Percentiles rank a stretch among this genome's conserved stretches.
These are phyloP conservation scores for Lepidium africanum DNA, from an alignment of 345 rosid species.

Conservation along the genomic window DNA sequence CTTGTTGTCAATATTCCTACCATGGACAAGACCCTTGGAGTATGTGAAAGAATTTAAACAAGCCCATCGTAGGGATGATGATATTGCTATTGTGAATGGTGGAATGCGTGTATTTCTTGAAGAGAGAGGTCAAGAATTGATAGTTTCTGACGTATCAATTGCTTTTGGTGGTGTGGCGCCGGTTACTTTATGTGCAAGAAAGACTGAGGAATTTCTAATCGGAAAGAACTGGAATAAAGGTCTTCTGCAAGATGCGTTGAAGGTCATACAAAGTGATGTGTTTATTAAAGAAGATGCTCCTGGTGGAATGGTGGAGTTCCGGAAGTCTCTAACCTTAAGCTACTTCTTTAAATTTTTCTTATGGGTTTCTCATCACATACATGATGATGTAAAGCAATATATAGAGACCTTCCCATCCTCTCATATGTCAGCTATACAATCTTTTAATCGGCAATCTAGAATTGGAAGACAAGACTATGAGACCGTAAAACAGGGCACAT, in stretches of 20 bases:
- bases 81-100: conserved; percentile 90
- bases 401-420: conserved; percentile 40
- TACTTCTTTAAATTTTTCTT: conserved; percentile 91
- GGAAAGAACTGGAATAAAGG: conserved; percentile 63
- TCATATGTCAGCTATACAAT: conserved; percentile 58
- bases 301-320: conserved; percentile 92
- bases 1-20: conserved; percentile 65
- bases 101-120: conserved; percentile 75
- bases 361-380: conserved; percentile 59
- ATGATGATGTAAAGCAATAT: conserved; percentile 26
- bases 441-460: conserved; percentile 40
- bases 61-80: conserved; percentile 89
- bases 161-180: conserved; percentile 92
- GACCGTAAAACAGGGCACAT: conserved; percentile 56
- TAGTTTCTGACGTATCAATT: conserved; percentile 56
- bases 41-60: conserved; percentile 90
- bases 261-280: conserved; percentile 53
- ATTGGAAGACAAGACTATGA: conserved; percentile 75
- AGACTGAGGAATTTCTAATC: conserved; percentile 47
- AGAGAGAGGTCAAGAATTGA: conserved; percentile 38
- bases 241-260: conserved; percentile 49
- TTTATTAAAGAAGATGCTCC: conserved; percentile 64
- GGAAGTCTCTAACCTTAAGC: conserved; percentile 68
- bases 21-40: conserved; percentile 81
- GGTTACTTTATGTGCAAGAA: conserved; percentile 45